Base-by-base conservation (phyloP, 768 basidiomycete species). In the Russula earlei region DNA sequence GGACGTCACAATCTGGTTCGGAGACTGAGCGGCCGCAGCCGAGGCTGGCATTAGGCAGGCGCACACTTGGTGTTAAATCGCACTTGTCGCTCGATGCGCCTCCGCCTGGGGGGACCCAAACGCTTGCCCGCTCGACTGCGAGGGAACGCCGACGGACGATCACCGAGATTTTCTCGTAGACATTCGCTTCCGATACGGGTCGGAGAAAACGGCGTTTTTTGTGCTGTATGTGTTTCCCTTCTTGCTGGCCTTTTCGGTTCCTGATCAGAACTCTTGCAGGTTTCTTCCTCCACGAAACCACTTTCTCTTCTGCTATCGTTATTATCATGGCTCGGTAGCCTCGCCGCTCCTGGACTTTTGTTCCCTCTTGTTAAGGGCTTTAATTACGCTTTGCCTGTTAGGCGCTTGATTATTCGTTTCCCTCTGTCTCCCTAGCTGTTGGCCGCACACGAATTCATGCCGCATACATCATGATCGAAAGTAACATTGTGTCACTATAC, bases 11-110 rank as follows among this genome's bases (percentile, higher is more conserved):
- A 36, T 77, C 75, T 7, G 74, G 75, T 3, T 73, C 70, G 5
- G 83, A 85, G 67, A 75, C 79, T 20, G 80, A 79, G 62, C 72
- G 74, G 54, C 71, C 68, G 59, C 69, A 65, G 66, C 69, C 64
- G 67, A 74, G 66, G n/a, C n/a, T 60, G 11, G 24, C 59, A 25
- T 29, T 62, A 0, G 58, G 59, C 45, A 69, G 68, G 24, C 70
- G 70, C 43, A 77, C 70, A 57, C 64, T 70, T 43, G 72, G 66
- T 58, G 66, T 65, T 11, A 72, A 70, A 51, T 67, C 72, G 49
- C 76, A 79, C 12, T 65, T 76, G 60, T 82, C 81, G 56, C 70
- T 77, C 14, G 72, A 75, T 57, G 63, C 69, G 5, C 60, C 69
- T 0, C 59, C 56, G 17, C 64, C 70, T 14, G 65, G 65, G 12